Percentiles rank a stretch among this genome's conserved stretches.
Conservation (phyloP, 2,329 filamentous ascomycete genomes). For the Neodidymelliopsis sp. region DNA sequence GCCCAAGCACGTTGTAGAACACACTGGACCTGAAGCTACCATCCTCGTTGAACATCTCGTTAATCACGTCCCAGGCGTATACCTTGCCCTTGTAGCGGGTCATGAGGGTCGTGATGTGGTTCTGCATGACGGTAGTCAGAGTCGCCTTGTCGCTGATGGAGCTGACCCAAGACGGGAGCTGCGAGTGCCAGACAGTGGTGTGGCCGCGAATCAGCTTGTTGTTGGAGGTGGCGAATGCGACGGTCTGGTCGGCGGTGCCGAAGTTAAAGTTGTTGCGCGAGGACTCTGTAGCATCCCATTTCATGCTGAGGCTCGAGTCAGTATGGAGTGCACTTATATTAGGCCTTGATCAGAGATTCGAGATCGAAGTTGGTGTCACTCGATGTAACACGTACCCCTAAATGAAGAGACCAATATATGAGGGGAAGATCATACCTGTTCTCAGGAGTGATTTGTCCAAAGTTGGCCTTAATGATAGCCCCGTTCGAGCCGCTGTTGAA, state of each 20-base stretch:
- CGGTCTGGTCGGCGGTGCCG: slow-evolving; percentile 64
- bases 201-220: slow-evolving; percentile 69
- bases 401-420: no score
- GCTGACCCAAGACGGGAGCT: slow-evolving; percentile 64
- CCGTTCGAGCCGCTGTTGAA: slow-evolving; percentile 61
- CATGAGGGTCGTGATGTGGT: slow-evolving; percentile 67
- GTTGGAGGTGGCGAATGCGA: slow-evolving; percentile 64
- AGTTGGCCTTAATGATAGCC: slow-evolving; percentile 67
- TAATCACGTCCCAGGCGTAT: slow-evolving; percentile 69
- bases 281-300: slow-evolving; percentile 68
- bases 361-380: no score
- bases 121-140: slow-evolving; percentile 66
- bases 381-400: no score
- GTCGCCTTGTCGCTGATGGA: slow-evolving; percentile 61
- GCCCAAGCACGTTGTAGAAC: slow-evolving; percentile 73
- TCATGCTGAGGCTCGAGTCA: slow-evolving; percentile 69
- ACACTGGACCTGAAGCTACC: slow-evolving; percentile 67
- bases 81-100: slow-evolving; percentile 70
- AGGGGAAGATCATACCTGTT: slow-evolving; percentile 54
- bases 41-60: slow-evolving; percentile 70
- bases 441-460: slow-evolving; percentile 71
- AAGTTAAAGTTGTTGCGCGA: slow-evolving; percentile 57
- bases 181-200: slow-evolving; percentile 69
- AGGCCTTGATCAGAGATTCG: no score
- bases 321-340: no score